phyloP scores from a whole-genome alignment of 768 basidiomycete species.

The Tulasnella sp. region DNA sequence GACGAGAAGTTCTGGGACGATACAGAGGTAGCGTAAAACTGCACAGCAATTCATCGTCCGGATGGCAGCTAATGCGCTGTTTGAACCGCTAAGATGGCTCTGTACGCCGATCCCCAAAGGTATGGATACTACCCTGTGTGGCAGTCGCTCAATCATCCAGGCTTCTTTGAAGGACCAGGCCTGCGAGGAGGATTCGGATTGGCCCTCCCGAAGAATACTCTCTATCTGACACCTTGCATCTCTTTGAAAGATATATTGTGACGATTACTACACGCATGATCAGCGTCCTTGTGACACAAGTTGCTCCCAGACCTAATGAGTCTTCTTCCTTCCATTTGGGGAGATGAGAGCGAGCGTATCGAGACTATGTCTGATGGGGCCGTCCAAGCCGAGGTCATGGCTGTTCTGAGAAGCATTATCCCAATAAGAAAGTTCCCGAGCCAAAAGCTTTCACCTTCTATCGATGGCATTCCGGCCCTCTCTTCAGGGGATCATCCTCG shows the following conservation, averaged over 20 bases:
- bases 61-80: conserved; percentile 16
- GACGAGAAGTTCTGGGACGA: conserved; percentile 45
- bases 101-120: conserved; percentile 41
- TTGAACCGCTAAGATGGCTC: conserved; percentile 36
- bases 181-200: conserved; percentile 24
- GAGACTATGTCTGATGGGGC: conserved; percentile 39
- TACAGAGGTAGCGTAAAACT: conserved; percentile 29
- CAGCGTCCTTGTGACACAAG: too few relatives aligned
- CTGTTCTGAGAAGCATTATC: conserved; percentile 48
- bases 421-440: conserved; percentile 40
- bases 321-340: conserved; percentile 33
- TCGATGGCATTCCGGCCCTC: conserved; percentile 42
- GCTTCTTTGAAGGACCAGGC: conserved; percentile 50
- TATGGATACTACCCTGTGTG: conserved; percentile 51
- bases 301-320: too few relatives aligned
- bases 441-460: conserved; percentile 47
- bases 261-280: conserved; percentile 34
- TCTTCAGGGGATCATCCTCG: conserved; percentile 51
- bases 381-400: conserved; percentile 43
- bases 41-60: too few relatives aligned
- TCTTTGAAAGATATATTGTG: conserved; percentile 31
- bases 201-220: background rate
- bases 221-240: too few relatives aligned
- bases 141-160: conserved; percentile 49
- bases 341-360: conserved; percentile 49